Evolutionary conservation across 257 asterid genomes (phyloP).

Genomic region (Solanum bukasovii): DNA sequence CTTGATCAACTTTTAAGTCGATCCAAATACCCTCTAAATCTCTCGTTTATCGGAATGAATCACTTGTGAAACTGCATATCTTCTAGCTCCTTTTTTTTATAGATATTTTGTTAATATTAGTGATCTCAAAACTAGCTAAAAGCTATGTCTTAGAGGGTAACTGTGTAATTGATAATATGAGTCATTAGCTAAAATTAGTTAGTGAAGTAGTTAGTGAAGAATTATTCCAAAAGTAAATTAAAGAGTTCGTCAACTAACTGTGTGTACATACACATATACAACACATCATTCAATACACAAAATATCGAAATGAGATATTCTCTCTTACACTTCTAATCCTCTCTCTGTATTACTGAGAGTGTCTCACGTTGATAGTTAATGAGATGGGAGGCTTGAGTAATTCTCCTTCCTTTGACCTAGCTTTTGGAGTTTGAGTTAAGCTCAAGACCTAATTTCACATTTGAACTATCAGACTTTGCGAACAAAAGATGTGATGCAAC

Average conservation of each 20-base stretch:
- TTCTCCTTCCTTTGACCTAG: background rate
- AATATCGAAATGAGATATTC: background rate
- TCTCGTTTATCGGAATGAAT: background rate
- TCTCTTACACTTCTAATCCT: background rate
- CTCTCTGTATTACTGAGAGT: too few relatives aligned
- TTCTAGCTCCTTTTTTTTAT: background rate
- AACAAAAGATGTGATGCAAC: background rate
- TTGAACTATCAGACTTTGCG: background rate
- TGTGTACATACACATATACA: background rate
- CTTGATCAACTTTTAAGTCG: too few relatives aligned
- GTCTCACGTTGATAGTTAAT: background rate
- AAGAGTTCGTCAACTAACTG: background rate
- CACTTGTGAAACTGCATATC: background rate
- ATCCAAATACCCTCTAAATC: too few relatives aligned
- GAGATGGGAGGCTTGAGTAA: background rate
- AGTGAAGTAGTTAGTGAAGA: background rate
- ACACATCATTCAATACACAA: background rate
- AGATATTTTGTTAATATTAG: background rate
- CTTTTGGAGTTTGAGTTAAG: too few relatives aligned
- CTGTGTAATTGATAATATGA: too few relatives aligned
- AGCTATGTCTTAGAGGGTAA: background rate
- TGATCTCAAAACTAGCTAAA: background rate
- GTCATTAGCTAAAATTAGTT: background rate
- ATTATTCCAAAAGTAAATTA: too few relatives aligned
- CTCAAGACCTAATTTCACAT: background rate